Conservation (phyloP, 2,329 filamentous ascomycete genomes). For the Ceratocystis albifundus region DNA sequence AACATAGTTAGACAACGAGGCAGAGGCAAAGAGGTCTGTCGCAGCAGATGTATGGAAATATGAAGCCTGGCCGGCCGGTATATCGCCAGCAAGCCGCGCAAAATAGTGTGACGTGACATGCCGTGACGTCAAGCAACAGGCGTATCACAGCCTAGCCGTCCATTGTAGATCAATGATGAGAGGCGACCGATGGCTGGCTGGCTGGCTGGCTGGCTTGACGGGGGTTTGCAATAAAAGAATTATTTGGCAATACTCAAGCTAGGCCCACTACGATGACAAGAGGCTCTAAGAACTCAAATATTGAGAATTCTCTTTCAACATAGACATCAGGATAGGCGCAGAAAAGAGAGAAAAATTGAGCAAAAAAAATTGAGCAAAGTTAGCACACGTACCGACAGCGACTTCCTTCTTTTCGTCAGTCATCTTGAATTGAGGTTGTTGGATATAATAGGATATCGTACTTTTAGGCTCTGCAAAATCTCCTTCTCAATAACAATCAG, state of each 20-base stretch:
- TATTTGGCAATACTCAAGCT: neutral
- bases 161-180: conserved; percentile 3
- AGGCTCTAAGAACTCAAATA: neutral
- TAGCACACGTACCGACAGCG: conserved; percentile 29
- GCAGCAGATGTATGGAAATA: too few relatives aligned
- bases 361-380: conserved; percentile 9
- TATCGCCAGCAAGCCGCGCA: neutral
- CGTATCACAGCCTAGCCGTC: conserved; percentile 7
- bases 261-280: too few relatives aligned
- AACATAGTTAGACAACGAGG: neutral
- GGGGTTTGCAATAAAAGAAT: conserved; percentile 14
- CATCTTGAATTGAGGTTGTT: conserved; percentile 30
- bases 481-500: conserved; percentile 22
- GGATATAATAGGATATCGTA: conserved; percentile 16
- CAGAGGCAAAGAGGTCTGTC: neutral
- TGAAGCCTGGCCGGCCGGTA: too few relatives aligned
- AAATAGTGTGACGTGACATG: neutral
- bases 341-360: neutral
- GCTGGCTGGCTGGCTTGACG: conserved; percentile 16
- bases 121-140: neutral
- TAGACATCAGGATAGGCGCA: conserved; percentile 1
- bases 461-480: conserved; percentile 20
- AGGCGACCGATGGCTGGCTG: neutral
- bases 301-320: neutral
- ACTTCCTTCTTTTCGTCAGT: conserved; percentile 36